These are phyloP conservation scores for Aegilops umbellulata DNA, from an alignment of 176 grass and related monocot species.

Conservation along the genomic window DNA sequence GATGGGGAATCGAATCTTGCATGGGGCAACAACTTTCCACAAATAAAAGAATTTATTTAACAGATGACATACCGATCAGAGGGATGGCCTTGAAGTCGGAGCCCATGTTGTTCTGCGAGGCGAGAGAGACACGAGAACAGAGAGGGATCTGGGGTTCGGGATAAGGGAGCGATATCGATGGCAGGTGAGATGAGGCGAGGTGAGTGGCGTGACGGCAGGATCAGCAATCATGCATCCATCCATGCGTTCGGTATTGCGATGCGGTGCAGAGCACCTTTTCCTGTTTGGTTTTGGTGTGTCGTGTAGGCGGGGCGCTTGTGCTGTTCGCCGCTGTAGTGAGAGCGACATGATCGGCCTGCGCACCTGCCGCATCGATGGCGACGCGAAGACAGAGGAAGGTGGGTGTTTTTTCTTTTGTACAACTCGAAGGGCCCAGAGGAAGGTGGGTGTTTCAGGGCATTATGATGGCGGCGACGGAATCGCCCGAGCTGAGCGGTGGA, in stretches of 20 bases:
- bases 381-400: background rate
- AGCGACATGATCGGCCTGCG: background rate
- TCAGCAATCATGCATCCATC: background rate
- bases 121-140: background rate
- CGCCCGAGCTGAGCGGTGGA: too few relatives aligned
- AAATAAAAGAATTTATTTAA: background rate
- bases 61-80: constrained; percentile 47
- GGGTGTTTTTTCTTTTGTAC: too few relatives aligned
- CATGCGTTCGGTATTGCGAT: background rate
- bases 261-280: background rate
- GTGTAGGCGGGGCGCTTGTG: background rate
- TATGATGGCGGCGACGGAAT: background rate
- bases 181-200: background rate
- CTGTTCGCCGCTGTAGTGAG: background rate
- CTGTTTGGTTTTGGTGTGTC: background rate
- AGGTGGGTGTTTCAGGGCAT: background rate
- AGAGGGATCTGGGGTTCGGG: background rate
- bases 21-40: background rate
- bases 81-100: constrained; percentile 79
- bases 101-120: constrained; percentile 39
- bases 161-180: background rate
- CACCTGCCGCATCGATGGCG: background rate
- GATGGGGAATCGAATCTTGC: too few relatives aligned
- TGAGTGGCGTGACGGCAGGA: background rate
- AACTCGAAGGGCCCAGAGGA: too few relatives aligned